phyloP scores from a whole-genome alignment of 1,139 yeast genomes.

The Blastobotrys persicus region DNA sequence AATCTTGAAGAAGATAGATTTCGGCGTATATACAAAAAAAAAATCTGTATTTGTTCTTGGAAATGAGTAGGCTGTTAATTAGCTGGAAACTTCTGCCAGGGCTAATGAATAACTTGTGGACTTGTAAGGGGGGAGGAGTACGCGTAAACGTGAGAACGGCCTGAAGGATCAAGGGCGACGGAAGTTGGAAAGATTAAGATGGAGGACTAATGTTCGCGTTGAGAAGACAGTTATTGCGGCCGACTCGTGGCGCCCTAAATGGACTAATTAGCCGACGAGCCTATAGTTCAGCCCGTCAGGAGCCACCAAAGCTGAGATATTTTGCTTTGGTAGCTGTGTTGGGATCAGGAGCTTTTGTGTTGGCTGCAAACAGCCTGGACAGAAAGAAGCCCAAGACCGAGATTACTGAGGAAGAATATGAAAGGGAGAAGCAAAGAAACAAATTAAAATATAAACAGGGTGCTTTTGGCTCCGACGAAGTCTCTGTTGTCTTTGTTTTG shows the following conservation, averaged over 20 bases:
- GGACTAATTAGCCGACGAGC: background rate
- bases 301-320: slow-evolving; percentile 36
- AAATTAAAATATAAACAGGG: slow-evolving; percentile 29
- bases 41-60: too few relatives aligned
- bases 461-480: slow-evolving; percentile 59
- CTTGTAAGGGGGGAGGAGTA: too few relatives aligned
- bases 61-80: too few relatives aligned
- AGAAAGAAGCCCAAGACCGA: slow-evolving; percentile 50
- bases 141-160: too few relatives aligned
- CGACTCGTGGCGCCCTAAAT: background rate
- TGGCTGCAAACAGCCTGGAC: slow-evolving; percentile 53
- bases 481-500: slow-evolving; percentile 81
- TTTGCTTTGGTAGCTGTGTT: slow-evolving; percentile 33
- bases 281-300: slow-evolving; percentile 22
- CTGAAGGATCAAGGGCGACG: too few relatives aligned
- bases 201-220: background rate
- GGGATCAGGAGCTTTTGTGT: slow-evolving; percentile 49
- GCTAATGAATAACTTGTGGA: too few relatives aligned
- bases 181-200: background rate
- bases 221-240: slow-evolving; percentile 1
- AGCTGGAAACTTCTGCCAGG: too few relatives aligned
- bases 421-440: slow-evolving; percentile 35
- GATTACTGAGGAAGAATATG: slow-evolving; percentile 62
- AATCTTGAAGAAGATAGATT: too few relatives aligned
- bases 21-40: too few relatives aligned